Evolutionary conservation across 192 early-diverging fungal species (phyloP).

Genomic region (Diversispora eburnea): DNA sequence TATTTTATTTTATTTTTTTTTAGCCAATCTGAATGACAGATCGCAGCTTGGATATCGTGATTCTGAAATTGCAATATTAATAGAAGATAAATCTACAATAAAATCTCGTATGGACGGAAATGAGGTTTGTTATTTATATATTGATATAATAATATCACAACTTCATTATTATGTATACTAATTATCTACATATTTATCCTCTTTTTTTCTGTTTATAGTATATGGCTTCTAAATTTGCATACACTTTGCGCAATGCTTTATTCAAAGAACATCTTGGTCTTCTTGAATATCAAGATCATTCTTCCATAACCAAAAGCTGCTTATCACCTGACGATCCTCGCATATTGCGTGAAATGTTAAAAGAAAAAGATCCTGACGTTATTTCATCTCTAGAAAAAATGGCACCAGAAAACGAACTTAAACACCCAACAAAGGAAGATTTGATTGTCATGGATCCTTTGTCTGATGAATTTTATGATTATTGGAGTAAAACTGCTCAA

Average conservation of each 20-base stretch:
- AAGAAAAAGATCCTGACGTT: constrained; percentile 6
- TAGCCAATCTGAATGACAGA: constrained; percentile 89
- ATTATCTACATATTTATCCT: background rate
- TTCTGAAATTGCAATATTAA: constrained; percentile 82
- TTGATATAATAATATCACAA: background rate
- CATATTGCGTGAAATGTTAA: background rate
- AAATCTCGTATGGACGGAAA: constrained; percentile 70
- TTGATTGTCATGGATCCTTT: constrained; percentile 67
- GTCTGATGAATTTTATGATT: constrained; percentile 56
- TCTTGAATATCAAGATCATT: constrained; percentile 43
- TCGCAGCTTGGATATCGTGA: constrained; percentile 84
- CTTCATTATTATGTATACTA: background rate
- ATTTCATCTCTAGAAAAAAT: background rate
- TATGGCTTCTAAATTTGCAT: constrained; percentile 68
- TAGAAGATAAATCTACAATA: constrained; percentile 70
- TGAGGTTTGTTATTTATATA: constrained; percentile 32
- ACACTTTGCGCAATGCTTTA: constrained; percentile 64
- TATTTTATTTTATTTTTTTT: background rate
- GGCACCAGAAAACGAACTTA: background rate
- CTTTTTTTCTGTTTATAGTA: constrained; percentile 39
- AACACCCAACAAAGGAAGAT: constrained; percentile 36
- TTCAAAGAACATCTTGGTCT: constrained; percentile 86
- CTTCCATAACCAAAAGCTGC: constrained; percentile 36
- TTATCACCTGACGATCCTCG: constrained; percentile 33
- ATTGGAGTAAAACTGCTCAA: constrained; percentile 60